These are phyloP conservation scores for Xerocomus amazonicus DNA, from an alignment of 1,284 basidiomycete species.

Conservation along the genomic window DNA sequence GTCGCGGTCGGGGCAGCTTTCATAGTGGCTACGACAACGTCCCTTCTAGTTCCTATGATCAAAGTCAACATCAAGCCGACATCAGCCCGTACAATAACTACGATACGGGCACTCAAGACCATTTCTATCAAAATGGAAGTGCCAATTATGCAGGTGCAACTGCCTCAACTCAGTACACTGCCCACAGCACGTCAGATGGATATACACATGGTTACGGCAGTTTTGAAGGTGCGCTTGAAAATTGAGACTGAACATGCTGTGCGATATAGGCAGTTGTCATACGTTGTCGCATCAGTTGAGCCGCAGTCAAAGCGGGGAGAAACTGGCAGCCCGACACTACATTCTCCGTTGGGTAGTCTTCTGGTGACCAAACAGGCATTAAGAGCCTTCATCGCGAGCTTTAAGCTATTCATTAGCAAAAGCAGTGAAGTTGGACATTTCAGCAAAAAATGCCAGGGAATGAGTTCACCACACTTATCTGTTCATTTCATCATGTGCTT, in stretches of 20 bases:
- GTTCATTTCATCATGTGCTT: slow-evolving; percentile 17
- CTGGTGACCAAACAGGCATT: slow-evolving; percentile 22
- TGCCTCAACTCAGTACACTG: slow-evolving; percentile 42
- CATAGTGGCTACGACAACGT: slow-evolving; percentile 52
- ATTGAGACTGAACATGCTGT: slow-evolving; percentile 47
- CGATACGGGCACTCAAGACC: slow-evolving; percentile 55
- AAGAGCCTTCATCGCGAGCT: slow-evolving; percentile 37
- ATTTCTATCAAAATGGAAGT: slow-evolving; percentile 60
- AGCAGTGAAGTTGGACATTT: slow-evolving; percentile 36
- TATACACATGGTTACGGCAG: slow-evolving; percentile 56
- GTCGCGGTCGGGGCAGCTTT: slow-evolving; percentile 56
- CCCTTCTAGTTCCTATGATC: slow-evolving; percentile 51
- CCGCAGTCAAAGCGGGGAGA: slow-evolving; percentile 29
- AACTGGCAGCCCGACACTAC: slow-evolving; percentile 24
- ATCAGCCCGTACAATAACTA: slow-evolving; percentile 62
- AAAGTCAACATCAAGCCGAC: slow-evolving; percentile 56
- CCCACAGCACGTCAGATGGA: slow-evolving; percentile 42
- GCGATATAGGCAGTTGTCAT: slow-evolving; percentile 34
- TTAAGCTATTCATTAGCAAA: slow-evolving; percentile 46
- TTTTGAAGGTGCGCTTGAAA: slow-evolving; percentile 78
- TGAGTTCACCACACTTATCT: slow-evolving; percentile 26
- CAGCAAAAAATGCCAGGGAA: slow-evolving; percentile 26
- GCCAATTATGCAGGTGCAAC: slow-evolving; percentile 47
- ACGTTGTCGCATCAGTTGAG: slow-evolving; percentile 34
- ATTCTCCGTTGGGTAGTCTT: slow-evolving; percentile 21